Evolutionary conservation across 2,329 filamentous ascomycete genomes (phyloP), one percentile per base, ranked within the genome.

Genomic region (Exophiala sideris): DNA sequence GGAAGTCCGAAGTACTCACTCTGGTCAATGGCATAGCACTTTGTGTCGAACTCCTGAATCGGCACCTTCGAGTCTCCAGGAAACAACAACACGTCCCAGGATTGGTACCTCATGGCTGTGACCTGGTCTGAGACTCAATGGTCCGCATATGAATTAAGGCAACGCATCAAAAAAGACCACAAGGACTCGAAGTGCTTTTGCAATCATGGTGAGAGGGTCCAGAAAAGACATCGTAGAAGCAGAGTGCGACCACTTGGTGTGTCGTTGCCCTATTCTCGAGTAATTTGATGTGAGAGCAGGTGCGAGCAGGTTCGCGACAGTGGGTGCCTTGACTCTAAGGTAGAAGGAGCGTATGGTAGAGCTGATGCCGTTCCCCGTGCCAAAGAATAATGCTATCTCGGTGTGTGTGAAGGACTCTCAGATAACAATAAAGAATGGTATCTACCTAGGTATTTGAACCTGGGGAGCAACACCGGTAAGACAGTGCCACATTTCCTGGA

Each of bases 41-140:
- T 79, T 6, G 88, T 89, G 66, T 84, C 86, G 77, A 94, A 95
- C 71, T 95, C 90, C 69, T 89, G 88, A 51, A 91, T 71, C 1
- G 90, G 90, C 10, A 87, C 73, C 63, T 83, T 85, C 63, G 79
- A 84, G 57, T 80, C 79, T 70, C 75, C 74, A 0, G 88, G 86
- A 68, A 95, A 95, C 57, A 95, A 76, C 40, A 95, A 81, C 51
- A 94, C 81, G 65, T 95, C 90, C 90, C 89, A 95, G 65, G 89
- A 84, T 63, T 89, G 82, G 77, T 87, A 95, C 55, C 89, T 85
- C 90, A 95, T 95, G 58, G 64, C 78, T 70, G 50, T 29, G 11
- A 14, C 9, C 35, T 12, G 5, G 35, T 38, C 35, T 11, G 11
- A 12, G 10, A 7, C 3, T 38, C 35, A 16, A 2, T 10, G 9